Evolutionary conservation across 345 rosid genomes (phyloP).

Genomic region (Arabis alpina): DNA sequence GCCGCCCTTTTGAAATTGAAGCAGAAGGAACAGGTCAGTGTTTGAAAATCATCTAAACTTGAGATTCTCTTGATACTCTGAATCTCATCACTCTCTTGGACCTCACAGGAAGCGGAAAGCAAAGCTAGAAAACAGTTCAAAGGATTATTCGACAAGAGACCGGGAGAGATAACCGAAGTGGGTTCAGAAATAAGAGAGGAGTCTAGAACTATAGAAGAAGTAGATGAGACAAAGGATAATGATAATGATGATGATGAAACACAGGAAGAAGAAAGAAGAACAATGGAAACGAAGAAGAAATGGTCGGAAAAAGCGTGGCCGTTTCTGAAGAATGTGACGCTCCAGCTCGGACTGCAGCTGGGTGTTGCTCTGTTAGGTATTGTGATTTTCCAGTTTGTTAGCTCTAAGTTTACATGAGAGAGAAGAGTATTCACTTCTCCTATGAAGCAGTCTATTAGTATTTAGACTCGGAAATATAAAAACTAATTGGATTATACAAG

Average conservation of each 20-base stretch:
- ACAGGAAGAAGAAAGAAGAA: slow-evolving; percentile 25
- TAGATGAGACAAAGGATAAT: slow-evolving; percentile 28
- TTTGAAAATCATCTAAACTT: background rate
- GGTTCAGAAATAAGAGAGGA: slow-evolving; percentile 39
- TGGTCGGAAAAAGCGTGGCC: slow-evolving; percentile 45
- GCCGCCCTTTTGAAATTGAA: slow-evolving; percentile 79
- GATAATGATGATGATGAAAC: slow-evolving; percentile 34
- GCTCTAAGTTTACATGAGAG: slow-evolving; percentile 37
- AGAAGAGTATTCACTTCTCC: slow-evolving; percentile 8
- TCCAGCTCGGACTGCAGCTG: slow-evolving; percentile 44
- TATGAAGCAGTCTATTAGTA: background rate
- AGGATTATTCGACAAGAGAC: slow-evolving; percentile 95
- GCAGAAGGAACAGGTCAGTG: slow-evolving; percentile 76
- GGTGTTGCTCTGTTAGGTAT: slow-evolving; percentile 39
- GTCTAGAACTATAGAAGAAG: slow-evolving; percentile 38
- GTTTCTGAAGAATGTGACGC: slow-evolving; percentile 32
- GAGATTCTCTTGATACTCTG: no score
- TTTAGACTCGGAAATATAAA: background rate
- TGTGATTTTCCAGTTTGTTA: slow-evolving; percentile 34
- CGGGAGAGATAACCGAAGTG: slow-evolving; percentile 77
- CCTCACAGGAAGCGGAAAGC: slow-evolving; percentile 69
- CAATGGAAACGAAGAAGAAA: slow-evolving; percentile 18
- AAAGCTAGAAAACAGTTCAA: slow-evolving; percentile 86
- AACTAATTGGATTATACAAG: background rate
- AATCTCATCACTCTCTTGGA: background rate